These are phyloP conservation scores for Colletotrichum echinochloae DNA, from an alignment of 2,329 filamentous ascomycete genomes.

Conservation along the genomic window DNA sequence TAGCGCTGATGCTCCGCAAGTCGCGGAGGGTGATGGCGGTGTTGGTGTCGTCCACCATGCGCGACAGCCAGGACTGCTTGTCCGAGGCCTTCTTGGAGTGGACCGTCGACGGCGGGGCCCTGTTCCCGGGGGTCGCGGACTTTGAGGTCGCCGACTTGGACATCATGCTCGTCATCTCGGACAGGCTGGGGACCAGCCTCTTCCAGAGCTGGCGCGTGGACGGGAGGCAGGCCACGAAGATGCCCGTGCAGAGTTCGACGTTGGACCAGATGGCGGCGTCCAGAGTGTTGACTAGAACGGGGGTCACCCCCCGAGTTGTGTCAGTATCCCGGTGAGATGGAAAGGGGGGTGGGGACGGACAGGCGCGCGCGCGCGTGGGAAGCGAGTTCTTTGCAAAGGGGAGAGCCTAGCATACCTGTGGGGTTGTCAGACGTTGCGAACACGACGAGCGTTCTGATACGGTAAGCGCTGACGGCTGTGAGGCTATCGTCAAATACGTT, in stretches of 20 bases:
- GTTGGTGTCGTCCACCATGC: not conserved
- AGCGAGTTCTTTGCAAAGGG: no score
- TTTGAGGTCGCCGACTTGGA: not conserved
- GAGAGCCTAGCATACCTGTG: not conserved
- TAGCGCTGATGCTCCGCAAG: not conserved
- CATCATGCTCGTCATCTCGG: not conserved
- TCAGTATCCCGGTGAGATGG: no score
- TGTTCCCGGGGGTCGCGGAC: not conserved
- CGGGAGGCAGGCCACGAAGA: not conserved
- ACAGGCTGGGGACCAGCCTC: not conserved
- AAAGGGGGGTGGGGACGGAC: no score
- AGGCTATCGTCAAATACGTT: not conserved
- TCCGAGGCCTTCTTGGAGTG: not conserved
- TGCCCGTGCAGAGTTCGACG: not conserved
- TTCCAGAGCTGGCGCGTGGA: not conserved
- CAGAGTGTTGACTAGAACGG: not conserved
- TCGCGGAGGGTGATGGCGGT: not conserved
- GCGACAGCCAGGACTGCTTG: not conserved
- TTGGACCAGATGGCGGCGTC: not conserved
- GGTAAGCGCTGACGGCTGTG: not conserved
- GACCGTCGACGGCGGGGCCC: no score
- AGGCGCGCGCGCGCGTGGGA: no score
- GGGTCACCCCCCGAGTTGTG: no score
- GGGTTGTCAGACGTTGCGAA: not conserved
- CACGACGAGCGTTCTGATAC: not conserved